Percentiles rank a stretch among this genome's conserved stretches.
phyloP scores from a whole-genome alignment of 495 filamentous ascomycete species.

The Penicillium herquei region DNA sequence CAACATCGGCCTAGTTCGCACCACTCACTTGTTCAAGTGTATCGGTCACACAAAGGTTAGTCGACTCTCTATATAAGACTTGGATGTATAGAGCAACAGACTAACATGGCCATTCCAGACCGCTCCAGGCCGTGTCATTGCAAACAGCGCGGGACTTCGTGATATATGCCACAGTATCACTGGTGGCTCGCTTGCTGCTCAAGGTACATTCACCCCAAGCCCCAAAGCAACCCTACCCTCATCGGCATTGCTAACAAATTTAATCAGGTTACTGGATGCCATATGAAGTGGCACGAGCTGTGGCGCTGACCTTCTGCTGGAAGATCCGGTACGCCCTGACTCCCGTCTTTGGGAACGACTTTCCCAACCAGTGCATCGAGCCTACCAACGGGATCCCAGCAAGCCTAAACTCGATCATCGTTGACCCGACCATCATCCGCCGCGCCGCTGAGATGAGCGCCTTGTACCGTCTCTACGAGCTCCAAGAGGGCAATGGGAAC shows the following conservation, averaged over 20 bases:
- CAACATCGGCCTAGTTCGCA: slow-evolving; percentile 89
- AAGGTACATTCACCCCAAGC: slow-evolving; percentile 57
- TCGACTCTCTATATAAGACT: background rate
- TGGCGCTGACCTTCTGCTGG: slow-evolving; percentile 86
- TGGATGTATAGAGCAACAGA: too few species aligned
- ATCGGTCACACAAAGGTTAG: slow-evolving; percentile 80
- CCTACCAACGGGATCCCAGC: slow-evolving; percentile 37
- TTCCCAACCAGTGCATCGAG: slow-evolving; percentile 68
- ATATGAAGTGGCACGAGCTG: slow-evolving; percentile 74
- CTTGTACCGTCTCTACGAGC: slow-evolving; percentile 39
- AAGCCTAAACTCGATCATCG: slow-evolving; percentile 29
- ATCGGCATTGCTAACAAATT: slow-evolving; percentile 14
- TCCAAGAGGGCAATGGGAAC: slow-evolving; percentile 13
- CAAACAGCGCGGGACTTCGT: slow-evolving; percentile 73
- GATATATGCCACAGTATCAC: slow-evolving; percentile 93
- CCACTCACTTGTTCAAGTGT: slow-evolving; percentile 93
- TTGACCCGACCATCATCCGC: slow-evolving; percentile 58
- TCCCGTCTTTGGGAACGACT: slow-evolving; percentile 81
- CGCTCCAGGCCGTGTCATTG: slow-evolving; percentile 77
- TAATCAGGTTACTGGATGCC: slow-evolving; percentile 93
- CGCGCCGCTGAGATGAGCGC: slow-evolving; percentile 54
- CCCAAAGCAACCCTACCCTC: background rate
- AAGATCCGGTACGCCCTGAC: slow-evolving; percentile 80
- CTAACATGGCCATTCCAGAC: slow-evolving; percentile 53
- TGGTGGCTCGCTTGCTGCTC: slow-evolving; percentile 81